Evolutionary conservation across 106 monocot genomes (phyloP).

Genomic region (Dioscorea zingiberensis): DNA sequence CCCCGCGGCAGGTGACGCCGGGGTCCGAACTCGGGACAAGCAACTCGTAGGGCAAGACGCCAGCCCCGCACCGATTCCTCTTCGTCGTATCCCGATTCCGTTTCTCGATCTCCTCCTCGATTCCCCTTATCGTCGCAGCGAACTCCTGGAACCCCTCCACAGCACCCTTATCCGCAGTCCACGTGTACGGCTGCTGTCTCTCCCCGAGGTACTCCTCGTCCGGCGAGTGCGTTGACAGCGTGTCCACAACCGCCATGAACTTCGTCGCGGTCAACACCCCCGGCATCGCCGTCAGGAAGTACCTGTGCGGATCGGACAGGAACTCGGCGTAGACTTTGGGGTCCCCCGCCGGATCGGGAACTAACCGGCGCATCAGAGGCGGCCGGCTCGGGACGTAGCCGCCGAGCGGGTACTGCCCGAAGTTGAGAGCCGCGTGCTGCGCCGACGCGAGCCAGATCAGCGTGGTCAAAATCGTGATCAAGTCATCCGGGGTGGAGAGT

Average conservation of each 20-base stretch:
- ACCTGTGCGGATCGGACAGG: slow-evolving; percentile 63
- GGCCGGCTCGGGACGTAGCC: slow-evolving; percentile 86
- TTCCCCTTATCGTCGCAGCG: slow-evolving; percentile 31
- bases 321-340: slow-evolving; percentile 39
- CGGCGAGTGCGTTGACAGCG: slow-evolving; percentile 88
- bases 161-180: slow-evolving; percentile 30
- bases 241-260: slow-evolving; percentile 91
- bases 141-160: slow-evolving; percentile 43
- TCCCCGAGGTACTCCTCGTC: slow-evolving; percentile 94
- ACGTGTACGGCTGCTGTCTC: slow-evolving; percentile 16
- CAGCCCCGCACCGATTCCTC: slow-evolving; percentile 83
- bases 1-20: slow-evolving; percentile 79
- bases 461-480: slow-evolving; percentile 54
- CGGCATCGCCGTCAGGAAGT: slow-evolving; percentile 63
- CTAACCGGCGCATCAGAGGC: slow-evolving; percentile 56
- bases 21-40: slow-evolving; percentile 58
- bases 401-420: slow-evolving; percentile 92
- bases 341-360: slow-evolving; percentile 53
- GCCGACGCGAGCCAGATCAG: slow-evolving; percentile 83
- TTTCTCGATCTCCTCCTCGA: slow-evolving; percentile 60
- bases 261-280: slow-evolving; percentile 73
- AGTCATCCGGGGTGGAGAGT: slow-evolving; percentile 39
- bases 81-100: slow-evolving; percentile 42
- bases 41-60: slow-evolving; percentile 74
- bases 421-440: slow-evolving; percentile 95